Percentiles rank a stretch among this genome's conserved stretches.
phyloP scores from a whole-genome alignment of 2,329 filamentous ascomycete species.

The Blastomyces parvus region DNA sequence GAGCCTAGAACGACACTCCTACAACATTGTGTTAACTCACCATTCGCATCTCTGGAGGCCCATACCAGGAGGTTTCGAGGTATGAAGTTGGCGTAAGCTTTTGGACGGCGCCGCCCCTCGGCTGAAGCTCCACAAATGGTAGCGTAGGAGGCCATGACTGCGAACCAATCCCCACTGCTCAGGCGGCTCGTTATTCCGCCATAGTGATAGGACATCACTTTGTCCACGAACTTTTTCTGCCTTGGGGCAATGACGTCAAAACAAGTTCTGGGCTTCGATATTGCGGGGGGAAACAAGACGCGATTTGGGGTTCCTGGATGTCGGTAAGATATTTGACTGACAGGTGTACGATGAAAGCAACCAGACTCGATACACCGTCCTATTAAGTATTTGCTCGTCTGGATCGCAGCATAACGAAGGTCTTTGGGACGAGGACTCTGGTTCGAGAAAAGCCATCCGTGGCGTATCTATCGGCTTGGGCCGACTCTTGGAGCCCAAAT shows the following conservation, averaged over 20 bases:
- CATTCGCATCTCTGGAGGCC: neutral
- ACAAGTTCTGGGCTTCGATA: neutral
- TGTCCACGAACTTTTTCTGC: neutral
- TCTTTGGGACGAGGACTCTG: neutral
- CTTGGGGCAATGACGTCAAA: neutral
- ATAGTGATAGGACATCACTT: neutral
- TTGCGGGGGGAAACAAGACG: neutral
- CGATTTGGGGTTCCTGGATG: neutral
- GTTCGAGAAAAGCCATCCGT: neutral
- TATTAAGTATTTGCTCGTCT: neutral
- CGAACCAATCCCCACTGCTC: neutral
- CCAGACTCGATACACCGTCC: neutral
- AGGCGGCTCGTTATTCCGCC: neutral
- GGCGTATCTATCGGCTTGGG: neutral
- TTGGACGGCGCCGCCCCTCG: neutral
- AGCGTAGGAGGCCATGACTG: neutral
- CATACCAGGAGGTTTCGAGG: neutral
- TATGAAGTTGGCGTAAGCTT: neutral
- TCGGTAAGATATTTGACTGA: neutral
- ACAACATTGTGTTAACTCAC: neutral
- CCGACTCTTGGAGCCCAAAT: neutral
- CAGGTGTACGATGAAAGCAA: neutral
- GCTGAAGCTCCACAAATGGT: neutral
- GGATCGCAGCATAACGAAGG: neutral
- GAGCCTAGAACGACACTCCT: neutral